A percentile compares a stretch with the other conserved stretches of the same genome.
phyloP scores from a whole-genome alignment of 805 yeast genomes.

The Candida jianshihensis region DNA sequence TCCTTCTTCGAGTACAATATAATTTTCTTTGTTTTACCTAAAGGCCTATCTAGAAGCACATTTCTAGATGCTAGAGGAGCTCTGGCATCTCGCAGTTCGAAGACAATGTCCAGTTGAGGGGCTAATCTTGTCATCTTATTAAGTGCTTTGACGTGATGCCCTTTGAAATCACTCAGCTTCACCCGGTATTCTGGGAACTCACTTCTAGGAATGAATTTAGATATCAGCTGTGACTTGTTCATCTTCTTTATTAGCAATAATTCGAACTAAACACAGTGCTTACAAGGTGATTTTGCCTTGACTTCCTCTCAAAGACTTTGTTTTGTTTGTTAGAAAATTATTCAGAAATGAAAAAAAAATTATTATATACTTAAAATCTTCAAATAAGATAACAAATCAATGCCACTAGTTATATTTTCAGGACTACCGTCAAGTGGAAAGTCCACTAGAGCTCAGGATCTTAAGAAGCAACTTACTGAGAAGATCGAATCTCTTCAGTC shows the following conservation, averaged over 20 bases:
- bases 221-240: conserved; percentile 4
- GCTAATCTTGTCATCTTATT: conserved; percentile 58
- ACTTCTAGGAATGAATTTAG: conserved; percentile 54
- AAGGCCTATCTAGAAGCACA: conserved; percentile 62
- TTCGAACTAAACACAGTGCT: too few relatives aligned
- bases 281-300: too few relatives aligned
- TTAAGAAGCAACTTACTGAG: conserved; percentile 40
- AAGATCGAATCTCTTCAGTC: conserved; percentile 34
- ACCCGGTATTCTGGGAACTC: conserved; percentile 71
- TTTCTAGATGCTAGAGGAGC: conserved; percentile 86
- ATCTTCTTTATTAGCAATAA: conserved; percentile 1
- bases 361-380: not conserved
- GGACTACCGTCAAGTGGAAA: conserved; percentile 89
- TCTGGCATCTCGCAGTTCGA: conserved; percentile 83
- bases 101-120: conserved; percentile 72
- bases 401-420: conserved; percentile 82
- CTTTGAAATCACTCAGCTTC: conserved; percentile 73
- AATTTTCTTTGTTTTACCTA: conserved; percentile 46
- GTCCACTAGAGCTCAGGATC: conserved; percentile 58
- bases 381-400: too few relatives aligned
- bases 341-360: not conserved
- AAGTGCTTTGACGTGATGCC: conserved; percentile 82
- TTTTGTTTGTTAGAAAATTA: not conserved
- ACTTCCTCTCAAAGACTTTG: too few relatives aligned
- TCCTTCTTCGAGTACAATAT: conserved; percentile 77